Evolutionary conservation across 73 alveolate species (phyloP).

Genomic region (Uronychia setigera): DNA sequence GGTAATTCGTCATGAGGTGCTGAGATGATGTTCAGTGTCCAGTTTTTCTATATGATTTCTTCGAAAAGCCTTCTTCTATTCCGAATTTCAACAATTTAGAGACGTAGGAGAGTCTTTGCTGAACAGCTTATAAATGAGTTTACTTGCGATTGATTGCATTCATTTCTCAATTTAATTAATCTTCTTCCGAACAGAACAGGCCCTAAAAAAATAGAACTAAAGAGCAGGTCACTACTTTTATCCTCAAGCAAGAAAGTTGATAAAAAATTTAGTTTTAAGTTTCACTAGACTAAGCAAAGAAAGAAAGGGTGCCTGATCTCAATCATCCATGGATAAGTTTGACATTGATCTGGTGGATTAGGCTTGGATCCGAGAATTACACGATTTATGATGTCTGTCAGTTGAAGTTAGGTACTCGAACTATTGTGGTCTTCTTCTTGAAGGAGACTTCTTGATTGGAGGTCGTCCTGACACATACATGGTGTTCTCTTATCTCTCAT

Average conservation of each 20-base stretch:
- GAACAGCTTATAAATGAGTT: not conserved
- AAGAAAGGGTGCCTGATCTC: not conserved
- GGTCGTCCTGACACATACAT: not conserved
- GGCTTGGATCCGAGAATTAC: not conserved
- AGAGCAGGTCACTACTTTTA: too few relatives aligned
- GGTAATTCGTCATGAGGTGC: not conserved
- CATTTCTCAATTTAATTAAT: not conserved
- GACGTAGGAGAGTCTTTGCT: not conserved
- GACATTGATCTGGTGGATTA: not conserved
- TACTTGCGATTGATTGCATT: not conserved
- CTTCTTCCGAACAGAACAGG: too few relatives aligned
- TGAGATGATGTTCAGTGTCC: not conserved
- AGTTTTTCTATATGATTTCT: not conserved
- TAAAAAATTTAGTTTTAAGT: too few relatives aligned
- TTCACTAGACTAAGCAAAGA: too few relatives aligned
- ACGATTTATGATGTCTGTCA: not conserved
- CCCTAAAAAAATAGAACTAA: too few relatives aligned
- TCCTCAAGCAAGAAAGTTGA: too few relatives aligned
- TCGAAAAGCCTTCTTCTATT: not conserved
- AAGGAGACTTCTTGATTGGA: not conserved
- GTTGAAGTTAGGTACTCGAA: not conserved
- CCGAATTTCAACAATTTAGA: not conserved
- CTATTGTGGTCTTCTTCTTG: too few relatives aligned
- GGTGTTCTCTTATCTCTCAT: not conserved
- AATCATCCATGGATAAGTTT: not conserved